phyloP scores from a whole-genome alignment of 2,329 filamentous ascomycete genomes.

The Huntiella decipiens region DNA sequence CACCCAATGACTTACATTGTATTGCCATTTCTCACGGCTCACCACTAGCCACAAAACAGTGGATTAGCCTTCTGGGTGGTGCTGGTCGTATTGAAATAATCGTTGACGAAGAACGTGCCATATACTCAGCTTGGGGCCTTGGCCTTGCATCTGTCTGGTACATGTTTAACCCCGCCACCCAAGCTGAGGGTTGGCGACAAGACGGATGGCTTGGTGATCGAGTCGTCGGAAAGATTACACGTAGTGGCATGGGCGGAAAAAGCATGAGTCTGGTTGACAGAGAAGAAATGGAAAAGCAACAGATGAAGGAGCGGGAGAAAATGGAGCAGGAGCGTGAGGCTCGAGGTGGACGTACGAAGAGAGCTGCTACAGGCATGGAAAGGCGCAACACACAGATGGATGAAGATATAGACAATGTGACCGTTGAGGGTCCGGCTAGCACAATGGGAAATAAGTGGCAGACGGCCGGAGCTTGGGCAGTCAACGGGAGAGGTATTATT shows the following conservation, averaged over 20 bases:
- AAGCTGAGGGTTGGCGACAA: constrained; percentile 33
- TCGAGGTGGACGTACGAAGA: neutral
- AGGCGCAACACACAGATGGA: constrained; percentile 16
- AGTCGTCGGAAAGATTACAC: constrained; percentile 26
- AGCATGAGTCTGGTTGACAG: constrained; percentile 2
- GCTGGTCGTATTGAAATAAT: constrained; percentile 36
- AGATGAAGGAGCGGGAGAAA: neutral
- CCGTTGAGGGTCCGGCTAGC: constrained; percentile 21
- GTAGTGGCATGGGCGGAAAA: constrained; percentile 3
- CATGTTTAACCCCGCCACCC: constrained; percentile 33
- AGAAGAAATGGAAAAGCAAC: constrained; percentile 1
- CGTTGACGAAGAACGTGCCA: constrained; percentile 34
- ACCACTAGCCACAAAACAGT: constrained; percentile 32
- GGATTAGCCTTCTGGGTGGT: constrained; percentile 38
- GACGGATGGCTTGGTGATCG: constrained; percentile 31
- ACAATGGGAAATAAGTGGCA: constrained; percentile 39
- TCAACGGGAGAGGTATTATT: constrained; percentile 30
- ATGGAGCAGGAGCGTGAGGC: neutral
- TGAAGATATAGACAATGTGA: neutral
- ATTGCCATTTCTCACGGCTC: constrained; percentile 42
- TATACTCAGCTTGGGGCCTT: constrained; percentile 42
- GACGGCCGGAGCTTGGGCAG: constrained; percentile 31
- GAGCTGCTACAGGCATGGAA: neutral
- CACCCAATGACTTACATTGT: constrained; percentile 30
- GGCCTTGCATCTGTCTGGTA: constrained; percentile 31